Evolutionary conservation across 495 filamentous ascomycete genomes (phyloP).

Genomic region (Chaetomium cochliodes): DNA sequence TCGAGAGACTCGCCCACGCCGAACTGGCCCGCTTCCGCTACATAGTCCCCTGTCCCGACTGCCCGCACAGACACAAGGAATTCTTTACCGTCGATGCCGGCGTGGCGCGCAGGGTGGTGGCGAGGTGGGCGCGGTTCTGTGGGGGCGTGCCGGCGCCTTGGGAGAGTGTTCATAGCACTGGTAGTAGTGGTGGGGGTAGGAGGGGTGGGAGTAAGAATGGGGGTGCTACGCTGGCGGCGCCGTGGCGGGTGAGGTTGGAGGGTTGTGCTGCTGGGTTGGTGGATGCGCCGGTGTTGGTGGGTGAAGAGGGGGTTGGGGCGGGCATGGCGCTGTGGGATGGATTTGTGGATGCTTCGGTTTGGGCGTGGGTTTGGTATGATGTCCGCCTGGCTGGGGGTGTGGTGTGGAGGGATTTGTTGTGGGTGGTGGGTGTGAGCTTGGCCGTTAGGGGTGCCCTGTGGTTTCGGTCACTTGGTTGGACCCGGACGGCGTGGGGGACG

Average conservation of each 20-base stretch:
- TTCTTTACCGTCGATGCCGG: background rate
- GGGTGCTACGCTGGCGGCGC: too few relatives aligned
- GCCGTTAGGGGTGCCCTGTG: background rate
- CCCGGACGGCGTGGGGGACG: background rate
- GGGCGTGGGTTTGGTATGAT: background rate
- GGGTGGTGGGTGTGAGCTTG: background rate
- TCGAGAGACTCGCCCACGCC: slow-evolving; percentile 7
- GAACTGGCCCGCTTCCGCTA: background rate
- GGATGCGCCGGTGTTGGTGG: too few relatives aligned
- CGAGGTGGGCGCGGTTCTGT: background rate
- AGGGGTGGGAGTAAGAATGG: too few relatives aligned
- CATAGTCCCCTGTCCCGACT: background rate
- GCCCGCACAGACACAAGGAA: background rate
- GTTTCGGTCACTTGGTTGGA: too few relatives aligned
- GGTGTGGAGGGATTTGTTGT: background rate
- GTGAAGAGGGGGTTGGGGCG: too few relatives aligned
- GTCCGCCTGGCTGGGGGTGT: background rate
- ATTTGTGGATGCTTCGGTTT: background rate
- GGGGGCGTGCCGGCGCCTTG: background rate
- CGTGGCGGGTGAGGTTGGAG: too few relatives aligned
- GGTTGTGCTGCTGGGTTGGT: too few relatives aligned
- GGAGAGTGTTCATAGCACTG: too few relatives aligned
- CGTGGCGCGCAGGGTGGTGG: background rate
- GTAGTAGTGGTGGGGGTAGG: too few relatives aligned
- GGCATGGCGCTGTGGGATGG: slow-evolving; percentile 1